A percentile compares a stretch with the other conserved stretches of the same genome.
Conservation (phyloP, 768 basidiomycete species). For the Cystofilobasidium ferigula region DNA sequence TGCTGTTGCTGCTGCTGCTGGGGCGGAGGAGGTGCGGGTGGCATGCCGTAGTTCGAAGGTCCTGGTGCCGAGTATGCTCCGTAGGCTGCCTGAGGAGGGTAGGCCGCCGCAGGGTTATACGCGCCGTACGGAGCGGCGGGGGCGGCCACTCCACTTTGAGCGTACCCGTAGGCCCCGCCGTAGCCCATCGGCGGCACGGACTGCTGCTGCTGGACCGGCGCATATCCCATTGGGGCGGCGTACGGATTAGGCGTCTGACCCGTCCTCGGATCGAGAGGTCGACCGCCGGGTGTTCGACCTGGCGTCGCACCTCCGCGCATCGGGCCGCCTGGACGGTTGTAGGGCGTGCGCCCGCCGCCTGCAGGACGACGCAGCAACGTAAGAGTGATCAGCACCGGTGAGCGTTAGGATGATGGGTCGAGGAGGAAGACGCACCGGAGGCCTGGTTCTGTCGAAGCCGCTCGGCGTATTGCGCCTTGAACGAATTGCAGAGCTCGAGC, state of each 20-base stretch:
- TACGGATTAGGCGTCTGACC: constrained; percentile 21
- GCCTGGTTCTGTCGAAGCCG: constrained; percentile 30
- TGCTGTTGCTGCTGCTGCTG: background rate
- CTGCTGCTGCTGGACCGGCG: background rate
- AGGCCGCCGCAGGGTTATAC: no score
- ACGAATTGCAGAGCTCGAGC: constrained; percentile 87
- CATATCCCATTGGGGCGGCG: background rate
- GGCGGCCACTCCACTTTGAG: no score
- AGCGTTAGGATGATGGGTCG: background rate
- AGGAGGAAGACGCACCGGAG: background rate
- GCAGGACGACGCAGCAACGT: constrained; percentile 68
- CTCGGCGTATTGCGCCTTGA: constrained; percentile 53
- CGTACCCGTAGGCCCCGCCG: background rate
- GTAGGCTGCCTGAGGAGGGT: no score
- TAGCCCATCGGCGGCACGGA: background rate
- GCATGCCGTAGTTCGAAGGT: no score
- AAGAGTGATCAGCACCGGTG: constrained; percentile 5
- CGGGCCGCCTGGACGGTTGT: constrained; percentile 44
- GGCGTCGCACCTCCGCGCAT: constrained; percentile 9
- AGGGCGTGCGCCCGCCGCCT: constrained; percentile 69
- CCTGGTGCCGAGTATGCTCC: no score
- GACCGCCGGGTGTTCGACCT: constrained; percentile 11
- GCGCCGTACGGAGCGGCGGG: background rate
- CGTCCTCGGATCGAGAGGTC: background rate
- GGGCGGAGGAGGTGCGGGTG: no score